Base-by-base conservation (phyloP, 371 early-diverging fungal genomes). In the Choanephora cucurbitarum region DNA sequence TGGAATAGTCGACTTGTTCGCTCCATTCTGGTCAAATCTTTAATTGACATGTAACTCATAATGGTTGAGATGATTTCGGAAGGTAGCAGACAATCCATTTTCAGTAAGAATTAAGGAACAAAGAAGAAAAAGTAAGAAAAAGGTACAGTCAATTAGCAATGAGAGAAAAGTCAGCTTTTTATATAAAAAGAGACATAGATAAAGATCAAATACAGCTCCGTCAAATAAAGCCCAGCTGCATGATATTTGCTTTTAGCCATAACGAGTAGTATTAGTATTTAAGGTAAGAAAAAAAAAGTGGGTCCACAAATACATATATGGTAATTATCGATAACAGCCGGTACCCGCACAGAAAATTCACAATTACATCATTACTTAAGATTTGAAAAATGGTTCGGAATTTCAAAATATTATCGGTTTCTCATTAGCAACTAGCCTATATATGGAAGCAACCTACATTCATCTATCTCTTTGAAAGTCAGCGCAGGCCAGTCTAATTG, bases 1-100 rank as follows among this genome's bases (percentile, higher is more conserved):
- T 78, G 79, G 18, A 75, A 47, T 48, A 66, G 49, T 49, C 62
- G 60, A 32, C 66, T 70, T 32, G 73, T 71, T 13, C 73, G 60
- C 51, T 78, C 79, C 13, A 71, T 48, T 18, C 73, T 61, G 6
- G 69, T 70, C 33, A 78, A 59, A 49, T 78, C 79, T 47, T 55
- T 67, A 14, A 78, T 62, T 7, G 72, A 64, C 37, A 78, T 44
- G 45, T 75, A 66, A 52, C 64, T 48, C 28, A 78, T 56, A 18
- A 75, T 60, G 17, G 58, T 52, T 21, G 61, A 39, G 34, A 73
- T 66, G 28, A 78, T 66, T 71, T 78, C 79, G 17, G 69, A 43
- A 22, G 79, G 79, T 33, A 78, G 53, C 21, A 62, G 39, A 17
- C 32, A 45, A 47, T 56, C 46, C 65, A 65, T 65, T 34, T 52